A percentile compares a stretch with the other conserved stretches of the same genome.
Evolutionary conservation across 2,329 filamentous ascomycete genomes (phyloP).

Genomic region (Sclerotiophoma versabilis): DNA sequence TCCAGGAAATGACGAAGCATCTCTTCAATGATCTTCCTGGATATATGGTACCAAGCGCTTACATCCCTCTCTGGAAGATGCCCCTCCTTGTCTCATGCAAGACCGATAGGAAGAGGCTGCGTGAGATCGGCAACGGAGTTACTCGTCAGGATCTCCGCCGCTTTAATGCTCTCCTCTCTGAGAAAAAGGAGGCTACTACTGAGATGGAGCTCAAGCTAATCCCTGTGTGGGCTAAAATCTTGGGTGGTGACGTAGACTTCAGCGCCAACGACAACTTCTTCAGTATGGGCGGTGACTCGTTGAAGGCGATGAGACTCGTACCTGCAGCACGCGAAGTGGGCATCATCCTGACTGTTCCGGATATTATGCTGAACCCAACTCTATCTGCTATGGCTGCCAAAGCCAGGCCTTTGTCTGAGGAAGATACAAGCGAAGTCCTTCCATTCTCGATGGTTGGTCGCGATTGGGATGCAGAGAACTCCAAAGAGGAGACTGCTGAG

Average conservation of each 20-base stretch:
- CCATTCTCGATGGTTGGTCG: slow-evolving; percentile 44
- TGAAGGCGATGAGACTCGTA: slow-evolving; percentile 64
- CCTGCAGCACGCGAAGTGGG: slow-evolving; percentile 59
- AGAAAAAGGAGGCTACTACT: slow-evolving; percentile 54
- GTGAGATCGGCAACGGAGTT: slow-evolving; percentile 42
- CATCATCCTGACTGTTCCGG: slow-evolving; percentile 60
- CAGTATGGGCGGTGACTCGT: slow-evolving; percentile 58
- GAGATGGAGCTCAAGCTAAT: slow-evolving; percentile 42
- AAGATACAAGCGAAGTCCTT: slow-evolving; percentile 32
- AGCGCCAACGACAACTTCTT: slow-evolving; percentile 53
- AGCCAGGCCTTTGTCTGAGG: slow-evolving; percentile 31
- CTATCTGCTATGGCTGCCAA: slow-evolving; percentile 56
- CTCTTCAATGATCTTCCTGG: slow-evolving; percentile 39
- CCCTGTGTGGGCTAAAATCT: slow-evolving; percentile 41
- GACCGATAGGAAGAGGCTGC: slow-evolving; percentile 45
- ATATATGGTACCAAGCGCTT: slow-evolving; percentile 48
- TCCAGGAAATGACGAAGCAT: slow-evolving; percentile 40
- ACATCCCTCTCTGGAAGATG: slow-evolving; percentile 47
- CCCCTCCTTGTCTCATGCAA: slow-evolving; percentile 47
- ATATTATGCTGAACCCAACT: slow-evolving; percentile 60
- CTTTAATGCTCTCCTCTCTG: slow-evolving; percentile 39
- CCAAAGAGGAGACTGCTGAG: slow-evolving; percentile 48
- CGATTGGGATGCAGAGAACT: slow-evolving; percentile 40
- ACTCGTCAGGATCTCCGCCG: slow-evolving; percentile 42
- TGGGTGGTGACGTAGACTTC: slow-evolving; percentile 44